phyloP scores from a whole-genome alignment of 305 asterid genomes.

The Solanum hybrid region DNA sequence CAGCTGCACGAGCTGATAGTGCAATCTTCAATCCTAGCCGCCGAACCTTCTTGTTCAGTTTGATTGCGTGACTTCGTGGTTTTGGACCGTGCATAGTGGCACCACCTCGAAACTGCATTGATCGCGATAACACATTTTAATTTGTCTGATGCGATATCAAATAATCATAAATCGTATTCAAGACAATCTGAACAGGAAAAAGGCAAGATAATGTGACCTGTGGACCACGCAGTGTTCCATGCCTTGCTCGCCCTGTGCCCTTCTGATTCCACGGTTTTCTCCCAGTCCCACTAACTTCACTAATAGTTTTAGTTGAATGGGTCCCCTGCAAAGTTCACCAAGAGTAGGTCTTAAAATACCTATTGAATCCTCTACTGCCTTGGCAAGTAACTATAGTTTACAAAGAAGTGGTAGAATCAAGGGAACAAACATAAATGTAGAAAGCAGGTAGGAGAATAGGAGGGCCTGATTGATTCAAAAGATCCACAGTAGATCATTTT shows the following conservation, averaged over 20 bases:
- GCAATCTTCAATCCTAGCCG: slow-evolving; percentile 89
- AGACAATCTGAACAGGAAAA: not conserved
- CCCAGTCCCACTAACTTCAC: slow-evolving; percentile 96
- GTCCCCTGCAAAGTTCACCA: slow-evolving; percentile 50
- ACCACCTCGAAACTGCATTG: slow-evolving; percentile 80
- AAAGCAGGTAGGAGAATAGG: not conserved
- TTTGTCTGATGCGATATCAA: not conserved
- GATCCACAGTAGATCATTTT: not conserved
- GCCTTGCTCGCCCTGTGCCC: slow-evolving; percentile 92
- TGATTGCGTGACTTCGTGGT: slow-evolving; percentile 91
- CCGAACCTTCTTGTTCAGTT: slow-evolving; percentile 83
- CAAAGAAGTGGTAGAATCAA: not conserved
- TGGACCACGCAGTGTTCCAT: slow-evolving; percentile 72
- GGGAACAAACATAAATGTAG: not conserved
- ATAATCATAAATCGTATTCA: not conserved
- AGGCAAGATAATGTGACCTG: slow-evolving; percentile 43
- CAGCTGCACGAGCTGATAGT: slow-evolving; percentile 86
- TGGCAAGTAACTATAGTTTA: not conserved
- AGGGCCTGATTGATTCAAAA: not conserved
- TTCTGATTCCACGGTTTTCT: slow-evolving; percentile 84
- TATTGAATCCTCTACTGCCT: not conserved
- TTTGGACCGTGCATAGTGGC: slow-evolving; percentile 80
- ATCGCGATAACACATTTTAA: slow-evolving; percentile 4
- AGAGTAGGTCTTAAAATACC: not conserved
- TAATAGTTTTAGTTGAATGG: slow-evolving; percentile 79